A percentile compares a stretch with the other conserved stretches of the same genome.
Conservation (phyloP, 1,284 basidiomycete genomes). For the Microbotryum saponariae region DNA sequence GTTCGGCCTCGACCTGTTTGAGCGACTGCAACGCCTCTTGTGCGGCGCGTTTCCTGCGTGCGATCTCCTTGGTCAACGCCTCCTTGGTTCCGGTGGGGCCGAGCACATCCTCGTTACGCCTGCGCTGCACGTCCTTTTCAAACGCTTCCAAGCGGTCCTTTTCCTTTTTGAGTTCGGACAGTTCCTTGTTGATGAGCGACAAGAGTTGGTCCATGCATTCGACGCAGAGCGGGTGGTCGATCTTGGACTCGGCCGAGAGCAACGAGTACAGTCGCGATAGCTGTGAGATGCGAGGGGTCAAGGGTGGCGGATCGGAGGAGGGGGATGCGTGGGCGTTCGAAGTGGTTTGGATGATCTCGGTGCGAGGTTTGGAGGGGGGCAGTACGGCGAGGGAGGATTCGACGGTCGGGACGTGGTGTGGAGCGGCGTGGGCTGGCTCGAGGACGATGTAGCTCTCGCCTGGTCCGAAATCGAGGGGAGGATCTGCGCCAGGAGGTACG, state of each 20-base stretch:
- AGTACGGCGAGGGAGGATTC: too few species aligned
- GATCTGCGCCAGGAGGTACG: too few species aligned
- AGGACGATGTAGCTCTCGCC: too few species aligned
- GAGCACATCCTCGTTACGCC: slow-evolving; percentile 13
- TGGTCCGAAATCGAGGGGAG: too few species aligned
- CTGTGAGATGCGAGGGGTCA: slow-evolving; percentile 18
- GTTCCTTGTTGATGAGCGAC: slow-evolving; percentile 61
- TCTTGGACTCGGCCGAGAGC: slow-evolving; percentile 13
- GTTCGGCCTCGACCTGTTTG: slow-evolving; percentile 49
- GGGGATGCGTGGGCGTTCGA: neutral
- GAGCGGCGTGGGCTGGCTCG: too few species aligned
- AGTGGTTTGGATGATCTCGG: slow-evolving; percentile 52
- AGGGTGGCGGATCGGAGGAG: slow-evolving; percentile 4
- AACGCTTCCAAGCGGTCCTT: slow-evolving; percentile 87
- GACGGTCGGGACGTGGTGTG: too few species aligned
- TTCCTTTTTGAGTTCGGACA: slow-evolving; percentile 85
- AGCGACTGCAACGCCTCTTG: slow-evolving; percentile 16
- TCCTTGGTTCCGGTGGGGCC: slow-evolving; percentile 36
- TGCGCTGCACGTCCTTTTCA: slow-evolving; percentile 69
- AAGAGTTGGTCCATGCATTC: slow-evolving; percentile 85
- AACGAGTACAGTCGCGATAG: slow-evolving; percentile 16
- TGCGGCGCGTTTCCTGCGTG: neutral
- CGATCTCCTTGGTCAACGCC: slow-evolving; percentile 54
- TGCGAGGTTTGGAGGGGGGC: slow-evolving; percentile 34
- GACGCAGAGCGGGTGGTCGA: slow-evolving; percentile 90